Conservation (phyloP, 169 alveolate species). For the Eimeria praecox region DNA sequence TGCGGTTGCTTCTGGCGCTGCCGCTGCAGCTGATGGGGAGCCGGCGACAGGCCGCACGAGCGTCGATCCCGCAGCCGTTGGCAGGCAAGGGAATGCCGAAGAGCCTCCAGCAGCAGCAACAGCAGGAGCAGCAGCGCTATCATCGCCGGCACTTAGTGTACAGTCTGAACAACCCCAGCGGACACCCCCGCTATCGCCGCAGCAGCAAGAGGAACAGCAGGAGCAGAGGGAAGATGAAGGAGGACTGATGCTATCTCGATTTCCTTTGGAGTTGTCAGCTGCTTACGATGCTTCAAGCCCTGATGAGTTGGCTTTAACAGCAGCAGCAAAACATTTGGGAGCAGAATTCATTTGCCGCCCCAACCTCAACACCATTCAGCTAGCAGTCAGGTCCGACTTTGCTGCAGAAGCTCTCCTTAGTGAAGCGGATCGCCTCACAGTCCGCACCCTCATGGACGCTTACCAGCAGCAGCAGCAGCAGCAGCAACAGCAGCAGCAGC, state of each 20-base stretch:
- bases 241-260: not conserved
- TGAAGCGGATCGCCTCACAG: conserved; percentile 10
- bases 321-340: conserved; percentile 90
- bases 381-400: conserved; percentile 84
- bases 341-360: conserved; percentile 87
- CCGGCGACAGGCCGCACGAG: not conserved
- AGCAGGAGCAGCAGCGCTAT: not conserved
- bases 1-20: conserved; percentile 57
- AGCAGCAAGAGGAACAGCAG: conserved; percentile 15
- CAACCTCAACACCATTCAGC: conserved; percentile 85
- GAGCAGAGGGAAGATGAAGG: conserved; percentile 22
- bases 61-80: not conserved
- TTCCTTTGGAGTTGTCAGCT: conserved; percentile 5
- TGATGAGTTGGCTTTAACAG: conserved; percentile 92
- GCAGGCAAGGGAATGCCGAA: not conserved
- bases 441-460: not conserved
- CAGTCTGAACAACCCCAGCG: not conserved
- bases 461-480: conserved; percentile 43
- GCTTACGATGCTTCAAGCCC: conserved; percentile 92
- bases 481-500: not conserved
- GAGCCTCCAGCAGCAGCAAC: conserved; percentile 58
- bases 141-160: not conserved
- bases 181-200: not conserved
- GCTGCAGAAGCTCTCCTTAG: conserved; percentile 78
- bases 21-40: conserved; percentile 23